These are phyloP conservation scores for Sporothrix variecibatus DNA, from an alignment of 2,329 filamentous ascomycete species.

Conservation along the genomic window DNA sequence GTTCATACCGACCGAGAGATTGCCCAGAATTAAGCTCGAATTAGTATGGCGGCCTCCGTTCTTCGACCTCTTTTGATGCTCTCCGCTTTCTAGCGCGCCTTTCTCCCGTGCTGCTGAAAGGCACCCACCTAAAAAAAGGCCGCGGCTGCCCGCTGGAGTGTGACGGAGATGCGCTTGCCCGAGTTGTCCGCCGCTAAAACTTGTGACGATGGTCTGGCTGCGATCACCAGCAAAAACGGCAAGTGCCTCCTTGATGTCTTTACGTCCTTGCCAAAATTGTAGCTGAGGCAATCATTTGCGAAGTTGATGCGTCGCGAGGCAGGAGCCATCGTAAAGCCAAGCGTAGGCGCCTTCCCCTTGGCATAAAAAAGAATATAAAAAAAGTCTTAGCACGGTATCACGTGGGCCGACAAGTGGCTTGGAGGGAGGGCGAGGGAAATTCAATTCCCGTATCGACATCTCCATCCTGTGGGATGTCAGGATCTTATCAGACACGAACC, in stretches of 20 bases:
- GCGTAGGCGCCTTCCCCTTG: background rate
- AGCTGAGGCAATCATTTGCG: background rate
- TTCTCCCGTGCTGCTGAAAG: background rate
- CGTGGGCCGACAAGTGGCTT: conserved; percentile 16
- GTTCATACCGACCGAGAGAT: background rate
- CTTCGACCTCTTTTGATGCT: background rate
- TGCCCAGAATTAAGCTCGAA: conserved; percentile 3
- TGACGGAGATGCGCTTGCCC: background rate
- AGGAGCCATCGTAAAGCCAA: background rate
- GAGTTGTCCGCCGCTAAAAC: background rate
- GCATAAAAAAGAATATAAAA: background rate
- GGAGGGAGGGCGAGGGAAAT: conserved; percentile 4
- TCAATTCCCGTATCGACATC: background rate
- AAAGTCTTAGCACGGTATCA: background rate
- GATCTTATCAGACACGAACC: background rate
- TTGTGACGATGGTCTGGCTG: background rate
- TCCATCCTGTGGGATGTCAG: background rate
- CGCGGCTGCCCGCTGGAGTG: conserved; percentile 2
- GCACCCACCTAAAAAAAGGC: background rate
- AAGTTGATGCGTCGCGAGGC: background rate
- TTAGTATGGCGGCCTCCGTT: conserved; percentile 5
- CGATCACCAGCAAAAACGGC: background rate
- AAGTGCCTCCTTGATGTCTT: background rate
- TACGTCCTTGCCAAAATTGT: background rate
- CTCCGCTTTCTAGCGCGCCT: conserved; percentile 10